phyloP scores from a whole-genome alignment of 441 rosid species.

The Biscutella laevigata region DNA sequence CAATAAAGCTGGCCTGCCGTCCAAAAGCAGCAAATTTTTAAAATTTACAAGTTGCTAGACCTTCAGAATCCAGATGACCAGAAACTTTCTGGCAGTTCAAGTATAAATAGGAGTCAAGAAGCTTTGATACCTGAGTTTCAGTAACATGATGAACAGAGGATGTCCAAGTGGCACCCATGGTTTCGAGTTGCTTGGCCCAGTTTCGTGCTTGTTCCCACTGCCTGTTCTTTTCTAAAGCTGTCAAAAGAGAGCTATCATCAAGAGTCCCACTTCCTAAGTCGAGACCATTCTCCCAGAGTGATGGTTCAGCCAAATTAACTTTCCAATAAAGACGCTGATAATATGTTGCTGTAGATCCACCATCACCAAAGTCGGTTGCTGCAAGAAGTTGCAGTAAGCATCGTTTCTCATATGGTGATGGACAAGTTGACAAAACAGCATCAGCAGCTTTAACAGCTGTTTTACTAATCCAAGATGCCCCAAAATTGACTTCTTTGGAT shows the following conservation, averaged over 20 bases:
- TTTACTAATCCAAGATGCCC: constrained; percentile 77
- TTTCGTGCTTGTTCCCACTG: constrained; percentile 98
- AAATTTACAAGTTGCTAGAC: constrained; percentile 15
- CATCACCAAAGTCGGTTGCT: constrained; percentile 89
- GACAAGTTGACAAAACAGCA: constrained; percentile 82
- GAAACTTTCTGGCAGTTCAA: constrained; percentile 12
- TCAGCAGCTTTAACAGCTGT: constrained; percentile 90
- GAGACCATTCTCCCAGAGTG: constrained; percentile 53
- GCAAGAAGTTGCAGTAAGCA: constrained; percentile 92
- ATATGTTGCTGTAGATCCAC: constrained; percentile 67
- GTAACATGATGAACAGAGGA: constrained; percentile 85
- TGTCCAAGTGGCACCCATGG: constrained; percentile 83
- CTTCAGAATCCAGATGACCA: constrained; percentile 9
- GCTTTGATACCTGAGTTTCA: constrained; percentile 77
- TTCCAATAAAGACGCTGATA: constrained; percentile 87
- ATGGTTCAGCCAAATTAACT: constrained; percentile 93
- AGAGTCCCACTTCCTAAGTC: constrained; percentile 79
- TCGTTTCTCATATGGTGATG: constrained; percentile 96
- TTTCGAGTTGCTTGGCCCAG: constrained; percentile 98
- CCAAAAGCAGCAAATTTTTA: constrained; percentile 4
- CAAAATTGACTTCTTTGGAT: constrained; percentile 60
- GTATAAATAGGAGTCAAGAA: constrained; percentile 15
- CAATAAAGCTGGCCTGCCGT: constrained; percentile 3
- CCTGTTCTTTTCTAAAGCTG: constrained; percentile 73
- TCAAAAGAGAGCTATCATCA: constrained; percentile 86